Conservation (phyloP, 2,329 filamentous ascomycete genomes). For the Neonectria ditissima region DNA sequence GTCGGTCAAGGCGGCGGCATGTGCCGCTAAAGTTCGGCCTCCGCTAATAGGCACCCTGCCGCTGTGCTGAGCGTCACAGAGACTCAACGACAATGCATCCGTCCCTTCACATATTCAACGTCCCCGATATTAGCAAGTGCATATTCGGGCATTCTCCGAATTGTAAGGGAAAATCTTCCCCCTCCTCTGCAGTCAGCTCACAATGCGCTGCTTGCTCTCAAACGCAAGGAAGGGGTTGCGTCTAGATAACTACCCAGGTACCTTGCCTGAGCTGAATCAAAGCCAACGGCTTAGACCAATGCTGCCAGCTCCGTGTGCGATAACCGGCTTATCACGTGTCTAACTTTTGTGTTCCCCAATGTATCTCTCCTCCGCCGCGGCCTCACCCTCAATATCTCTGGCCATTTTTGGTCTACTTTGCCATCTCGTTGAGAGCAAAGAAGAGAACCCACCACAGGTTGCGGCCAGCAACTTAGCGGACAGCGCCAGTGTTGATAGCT, state of each 20-base stretch:
- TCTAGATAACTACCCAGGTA: constrained; percentile 16
- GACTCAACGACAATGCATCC: constrained; percentile 23
- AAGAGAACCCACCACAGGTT: constrained; percentile 46
- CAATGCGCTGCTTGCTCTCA: constrained; percentile 9
- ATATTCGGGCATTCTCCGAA: neutral
- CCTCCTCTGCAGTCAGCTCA: neutral
- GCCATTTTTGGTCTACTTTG: constrained; percentile 30
- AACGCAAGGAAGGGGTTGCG: constrained; percentile 14
- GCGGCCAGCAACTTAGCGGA: constrained; percentile 50
- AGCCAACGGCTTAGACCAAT: constrained; percentile 34
- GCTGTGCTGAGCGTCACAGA: constrained; percentile 15
- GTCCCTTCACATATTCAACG: constrained; percentile 11
- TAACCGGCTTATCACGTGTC: constrained; percentile 45
- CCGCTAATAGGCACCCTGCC: constrained; percentile 1
- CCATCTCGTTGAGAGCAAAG: constrained; percentile 42
- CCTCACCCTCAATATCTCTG: constrained; percentile 27
- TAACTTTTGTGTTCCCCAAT: constrained; percentile 32
- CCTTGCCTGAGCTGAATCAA: constrained; percentile 31
- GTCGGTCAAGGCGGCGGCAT: constrained; percentile 6
- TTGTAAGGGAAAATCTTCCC: neutral
- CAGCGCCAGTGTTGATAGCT: constrained; percentile 47
- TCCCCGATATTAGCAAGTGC: constrained; percentile 4
- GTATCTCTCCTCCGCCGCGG: constrained; percentile 25
- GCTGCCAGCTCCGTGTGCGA: constrained; percentile 35
- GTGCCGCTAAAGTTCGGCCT: constrained; percentile 10